phyloP scores from a whole-genome alignment of 2,329 filamentous ascomycete genomes.

The Aspergillus versicolor region DNA sequence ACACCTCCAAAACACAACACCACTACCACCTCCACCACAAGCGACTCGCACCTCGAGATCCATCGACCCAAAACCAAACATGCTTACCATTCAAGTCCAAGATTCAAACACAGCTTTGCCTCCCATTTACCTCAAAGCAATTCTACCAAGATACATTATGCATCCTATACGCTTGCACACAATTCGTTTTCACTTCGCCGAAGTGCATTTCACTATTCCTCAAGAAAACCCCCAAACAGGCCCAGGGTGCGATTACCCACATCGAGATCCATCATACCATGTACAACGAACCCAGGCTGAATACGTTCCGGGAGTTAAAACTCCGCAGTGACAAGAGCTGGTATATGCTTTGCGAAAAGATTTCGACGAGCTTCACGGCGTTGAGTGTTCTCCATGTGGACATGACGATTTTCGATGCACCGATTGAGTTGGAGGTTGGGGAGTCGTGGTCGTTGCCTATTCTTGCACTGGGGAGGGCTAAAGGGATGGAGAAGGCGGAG shows the following conservation, averaged over 20 bases:
- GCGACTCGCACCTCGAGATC: constrained; percentile 36
- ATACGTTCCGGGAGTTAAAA: constrained; percentile 16
- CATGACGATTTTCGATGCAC: constrained; percentile 20
- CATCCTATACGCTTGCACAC: constrained; percentile 55
- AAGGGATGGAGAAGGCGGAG: background rate
- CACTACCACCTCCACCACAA: constrained; percentile 61
- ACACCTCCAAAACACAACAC: constrained; percentile 56
- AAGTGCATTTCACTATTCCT: constrained; percentile 25
- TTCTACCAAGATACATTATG: constrained; percentile 65
- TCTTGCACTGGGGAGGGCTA: constrained; percentile 14
- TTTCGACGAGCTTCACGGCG: constrained; percentile 9
- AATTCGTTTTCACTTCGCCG: constrained; percentile 24
- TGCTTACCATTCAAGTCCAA: background rate
- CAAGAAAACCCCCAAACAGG: constrained; percentile 54
- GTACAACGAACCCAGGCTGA: constrained; percentile 24
- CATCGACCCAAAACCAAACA: constrained; percentile 5
- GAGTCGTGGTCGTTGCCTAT: constrained; percentile 24
- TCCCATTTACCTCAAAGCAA: constrained; percentile 61
- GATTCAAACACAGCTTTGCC: constrained; percentile 39
- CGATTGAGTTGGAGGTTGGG: constrained; percentile 18
- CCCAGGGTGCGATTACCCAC: constrained; percentile 51
- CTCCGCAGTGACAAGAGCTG: constrained; percentile 22
- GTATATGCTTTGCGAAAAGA: constrained; percentile 17
- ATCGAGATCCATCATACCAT: constrained; percentile 25
- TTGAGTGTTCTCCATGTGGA: constrained; percentile 20